Evolutionary conservation across 108 stramenopile species (phyloP).

Genomic region (Epithemia pelagica): DNA sequence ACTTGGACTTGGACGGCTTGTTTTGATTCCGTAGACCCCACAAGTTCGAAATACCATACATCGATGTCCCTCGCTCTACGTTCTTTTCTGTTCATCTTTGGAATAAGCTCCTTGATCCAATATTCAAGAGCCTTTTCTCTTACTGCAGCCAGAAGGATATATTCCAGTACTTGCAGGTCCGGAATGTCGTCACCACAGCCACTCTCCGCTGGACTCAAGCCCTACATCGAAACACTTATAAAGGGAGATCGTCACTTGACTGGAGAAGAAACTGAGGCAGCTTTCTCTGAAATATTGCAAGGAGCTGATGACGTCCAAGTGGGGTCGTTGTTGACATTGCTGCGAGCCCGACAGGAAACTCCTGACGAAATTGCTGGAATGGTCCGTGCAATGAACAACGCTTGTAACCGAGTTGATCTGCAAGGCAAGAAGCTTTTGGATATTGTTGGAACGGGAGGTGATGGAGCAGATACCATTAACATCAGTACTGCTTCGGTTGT

Average conservation of each 20-base stretch:
- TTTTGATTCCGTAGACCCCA: too few species aligned
- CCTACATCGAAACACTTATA: constrained; percentile 85
- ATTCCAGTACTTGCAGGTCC: too few species aligned
- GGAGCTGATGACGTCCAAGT: constrained; percentile 81
- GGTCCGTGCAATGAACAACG: constrained; percentile 91
- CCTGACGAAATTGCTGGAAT: constrained; percentile 92
- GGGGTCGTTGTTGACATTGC: constrained; percentile 78
- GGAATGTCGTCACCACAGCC: not conserved
- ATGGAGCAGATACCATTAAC: constrained; percentile 98
- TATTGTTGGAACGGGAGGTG: constrained; percentile 99
- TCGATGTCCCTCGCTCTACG: too few species aligned
- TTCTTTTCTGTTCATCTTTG: too few species aligned
- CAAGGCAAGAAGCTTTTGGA: constrained; percentile 75
- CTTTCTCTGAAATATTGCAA: constrained; percentile 69
- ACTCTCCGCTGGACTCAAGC: constrained; percentile 48
- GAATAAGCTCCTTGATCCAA: too few species aligned
- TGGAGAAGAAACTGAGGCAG: constrained; percentile 70
- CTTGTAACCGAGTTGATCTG: constrained; percentile 67
- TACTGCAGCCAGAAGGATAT: too few species aligned
- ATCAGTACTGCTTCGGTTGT: constrained; percentile 93
- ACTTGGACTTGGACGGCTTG: too few species aligned
- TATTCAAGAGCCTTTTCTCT: too few species aligned
- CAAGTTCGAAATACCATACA: too few species aligned
- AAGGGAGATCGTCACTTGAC: constrained; percentile 68
- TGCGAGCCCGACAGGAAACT: constrained; percentile 89